These are phyloP conservation scores for Sporisorium exsertum DNA, from an alignment of 1,284 basidiomycete genomes.

Conservation along the genomic window DNA sequence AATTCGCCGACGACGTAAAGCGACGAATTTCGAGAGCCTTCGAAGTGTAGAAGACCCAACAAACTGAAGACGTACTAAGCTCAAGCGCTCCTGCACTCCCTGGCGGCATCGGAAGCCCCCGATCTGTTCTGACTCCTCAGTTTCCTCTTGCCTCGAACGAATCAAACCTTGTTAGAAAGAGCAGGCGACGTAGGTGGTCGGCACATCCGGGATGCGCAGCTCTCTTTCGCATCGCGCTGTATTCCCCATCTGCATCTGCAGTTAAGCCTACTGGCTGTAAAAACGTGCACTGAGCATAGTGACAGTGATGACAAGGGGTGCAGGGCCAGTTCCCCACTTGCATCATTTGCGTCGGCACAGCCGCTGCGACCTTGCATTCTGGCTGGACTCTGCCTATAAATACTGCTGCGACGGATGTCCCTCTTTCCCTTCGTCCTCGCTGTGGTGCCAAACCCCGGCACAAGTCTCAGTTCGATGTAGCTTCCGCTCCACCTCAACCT, in stretches of 20 bases:
- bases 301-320: not conserved
- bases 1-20: conserved; percentile 3
- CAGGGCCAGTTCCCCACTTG: not conserved
- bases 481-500: not conserved
- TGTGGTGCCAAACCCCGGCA: not conserved
- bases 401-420: not conserved
- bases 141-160: too few relatives aligned
- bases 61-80: not conserved
- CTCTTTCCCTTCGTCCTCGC: not conserved
- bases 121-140: too few relatives aligned
- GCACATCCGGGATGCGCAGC: conserved; percentile 1
- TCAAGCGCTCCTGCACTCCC: conserved; percentile 1
- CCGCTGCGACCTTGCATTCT: not conserved
- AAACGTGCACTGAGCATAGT: not conserved
- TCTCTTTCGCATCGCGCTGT: not conserved
- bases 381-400: conserved; percentile 1
- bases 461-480: not conserved
- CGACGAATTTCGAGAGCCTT: not conserved
- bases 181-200: not conserved
- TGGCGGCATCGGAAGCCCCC: not conserved
- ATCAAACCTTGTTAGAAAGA: not conserved
- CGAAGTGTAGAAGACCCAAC: not conserved
- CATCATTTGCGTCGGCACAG: not conserved
- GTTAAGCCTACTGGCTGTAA: not conserved
- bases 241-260: not conserved